These are phyloP conservation scores for Solanum peruvianum DNA, from an alignment of 257 asterid species.

Conservation along the genomic window DNA sequence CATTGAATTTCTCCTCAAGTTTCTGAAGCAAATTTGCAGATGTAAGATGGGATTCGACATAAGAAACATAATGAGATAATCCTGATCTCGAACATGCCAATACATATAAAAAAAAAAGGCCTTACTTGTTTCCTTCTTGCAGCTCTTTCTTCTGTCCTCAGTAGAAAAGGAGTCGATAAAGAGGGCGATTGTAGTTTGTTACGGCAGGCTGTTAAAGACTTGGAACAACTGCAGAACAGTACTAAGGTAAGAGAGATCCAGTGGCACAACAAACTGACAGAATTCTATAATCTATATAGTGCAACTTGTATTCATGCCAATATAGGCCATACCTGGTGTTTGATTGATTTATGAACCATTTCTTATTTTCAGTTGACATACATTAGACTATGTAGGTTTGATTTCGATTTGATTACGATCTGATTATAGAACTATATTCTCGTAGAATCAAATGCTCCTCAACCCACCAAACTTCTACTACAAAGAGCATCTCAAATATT, in stretches of 20 bases:
- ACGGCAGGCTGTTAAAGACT: constrained; percentile 59
- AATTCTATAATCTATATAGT: neutral
- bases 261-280: neutral
- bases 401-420: neutral
- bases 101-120: neutral
- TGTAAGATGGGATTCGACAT: neutral
- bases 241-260: neutral
- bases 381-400: neutral
- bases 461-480: neutral
- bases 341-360: neutral
- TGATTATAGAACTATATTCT: neutral
- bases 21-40: constrained; percentile 26
- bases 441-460: neutral
- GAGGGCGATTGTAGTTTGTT: constrained; percentile 67
- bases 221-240: constrained; percentile 22
- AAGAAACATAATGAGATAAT: neutral
- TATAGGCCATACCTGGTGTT: neutral
- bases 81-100: neutral
- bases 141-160: constrained; percentile 83
- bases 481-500: neutral
- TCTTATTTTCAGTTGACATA: neutral
- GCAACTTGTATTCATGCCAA: neutral
- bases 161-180: constrained; percentile 55
- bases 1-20: constrained; percentile 78
- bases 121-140: constrained; percentile 84